Conservation (phyloP, 371 early-diverging fungal genomes). For the Batrachochytrium dendrobatidis region DNA sequence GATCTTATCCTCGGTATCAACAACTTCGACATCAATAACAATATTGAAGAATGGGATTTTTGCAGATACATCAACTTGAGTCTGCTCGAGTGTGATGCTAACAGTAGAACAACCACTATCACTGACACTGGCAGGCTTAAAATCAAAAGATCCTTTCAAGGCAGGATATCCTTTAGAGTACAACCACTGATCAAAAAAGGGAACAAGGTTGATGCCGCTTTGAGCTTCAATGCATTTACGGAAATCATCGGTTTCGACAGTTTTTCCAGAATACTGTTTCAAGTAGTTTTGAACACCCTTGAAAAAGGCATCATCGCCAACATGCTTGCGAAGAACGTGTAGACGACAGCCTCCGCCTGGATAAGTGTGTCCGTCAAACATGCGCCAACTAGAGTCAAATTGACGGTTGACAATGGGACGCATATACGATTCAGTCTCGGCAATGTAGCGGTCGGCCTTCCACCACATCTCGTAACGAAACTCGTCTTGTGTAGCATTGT, state of each 20-base stretch:
- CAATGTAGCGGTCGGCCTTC: conserved; percentile 29
- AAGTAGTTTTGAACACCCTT: conserved; percentile 41
- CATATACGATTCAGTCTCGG: conserved; percentile 41
- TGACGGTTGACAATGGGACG: conserved; percentile 49
- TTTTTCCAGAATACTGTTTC: conserved; percentile 24
- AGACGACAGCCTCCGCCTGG: conserved; percentile 51
- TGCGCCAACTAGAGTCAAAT: conserved; percentile 46
- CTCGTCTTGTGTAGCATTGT: conserved; percentile 35
- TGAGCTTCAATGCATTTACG: conserved; percentile 39
- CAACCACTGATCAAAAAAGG: conserved; percentile 59
- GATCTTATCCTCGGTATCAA: conserved; percentile 32
- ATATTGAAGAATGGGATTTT: conserved; percentile 47
- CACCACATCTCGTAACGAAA: conserved; percentile 33
- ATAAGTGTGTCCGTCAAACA: conserved; percentile 51
- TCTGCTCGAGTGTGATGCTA: conserved; percentile 42
- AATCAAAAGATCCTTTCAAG: conserved; percentile 38
- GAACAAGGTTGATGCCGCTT: conserved; percentile 46
- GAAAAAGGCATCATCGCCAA: conserved; percentile 53
- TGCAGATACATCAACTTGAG: conserved; percentile 33
- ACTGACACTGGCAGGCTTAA: conserved; percentile 25
- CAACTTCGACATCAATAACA: conserved; percentile 41
- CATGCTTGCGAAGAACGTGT: conserved; percentile 43
- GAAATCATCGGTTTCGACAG: conserved; percentile 52
- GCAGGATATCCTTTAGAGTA: conserved; percentile 50
- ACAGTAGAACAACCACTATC: no score